Evolutionary conservation across 1,284 basidiomycete species (phyloP), one percentile per base, ranked within the genome.

Genomic region (Wallemia ichthyophaga): DNA sequence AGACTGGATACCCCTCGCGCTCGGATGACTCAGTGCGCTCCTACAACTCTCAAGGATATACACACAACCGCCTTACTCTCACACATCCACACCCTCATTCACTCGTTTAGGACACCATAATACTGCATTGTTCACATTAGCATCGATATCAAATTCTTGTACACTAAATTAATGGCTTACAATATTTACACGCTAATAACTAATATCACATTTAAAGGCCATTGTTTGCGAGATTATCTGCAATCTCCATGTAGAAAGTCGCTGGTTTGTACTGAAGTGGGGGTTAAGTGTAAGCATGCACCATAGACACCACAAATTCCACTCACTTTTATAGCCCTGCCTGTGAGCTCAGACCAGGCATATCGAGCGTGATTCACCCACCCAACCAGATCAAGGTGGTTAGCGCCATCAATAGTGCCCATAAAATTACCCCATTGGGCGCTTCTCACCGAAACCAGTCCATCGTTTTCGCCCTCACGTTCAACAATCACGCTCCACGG

Each of bases 381-480:
- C 2, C 83, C 83, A 23, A 85, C 85, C 31, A 91, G 76, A 68
- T 91, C 87, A 56, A 91, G 76, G 67, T 96, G 91, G 66, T 86
- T 91, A n/a, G 92, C 91, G 61, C 81, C 77, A 21, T 57, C 25
- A 9, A 28, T 25, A 5, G 56, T 60, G 13, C 55, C 58, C 59
- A 67, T 62, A 62, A 75, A 75, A 59, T 73, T 68, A 2, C 71
- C 71, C 85, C 87, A 91, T 74, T 81, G 78, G 2, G 85, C 77
- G 0, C 83, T 85, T 62, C 79, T 72, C 48, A 91, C 77, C 24
- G 82, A 85, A 59, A 92, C 87, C 37, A 92, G 74, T 1, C 88
- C 87, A 67, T 92, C 87, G 65, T 95, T 96, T 2, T 83, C 80
- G 19, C 88, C 89, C 70, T 95, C 89, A 66, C 84, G 83, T 65